Conservation (phyloP, 768 basidiomycete species). For the Lactarius deliciosus region DNA sequence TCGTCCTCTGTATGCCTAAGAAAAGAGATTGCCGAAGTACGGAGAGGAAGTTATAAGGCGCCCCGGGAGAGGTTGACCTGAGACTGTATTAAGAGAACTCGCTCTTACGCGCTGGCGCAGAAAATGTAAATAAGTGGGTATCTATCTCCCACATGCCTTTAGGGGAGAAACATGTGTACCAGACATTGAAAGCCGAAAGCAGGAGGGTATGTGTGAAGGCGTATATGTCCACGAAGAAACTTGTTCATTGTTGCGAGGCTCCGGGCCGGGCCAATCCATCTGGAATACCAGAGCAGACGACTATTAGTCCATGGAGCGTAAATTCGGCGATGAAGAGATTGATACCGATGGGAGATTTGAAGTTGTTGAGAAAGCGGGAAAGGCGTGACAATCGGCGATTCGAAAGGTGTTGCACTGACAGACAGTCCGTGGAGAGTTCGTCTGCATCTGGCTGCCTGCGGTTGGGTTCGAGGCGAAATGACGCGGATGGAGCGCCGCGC, state of each 20-base stretch:
- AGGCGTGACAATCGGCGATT: not conserved
- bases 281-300: not conserved
- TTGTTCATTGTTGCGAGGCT: not conserved
- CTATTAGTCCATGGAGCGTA: not conserved
- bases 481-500: not conserved
- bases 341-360: conserved; percentile 16
- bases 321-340: no score
- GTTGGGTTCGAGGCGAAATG: conserved; percentile 7
- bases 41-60: not conserved
- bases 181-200: not conserved
- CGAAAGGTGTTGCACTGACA: not conserved
- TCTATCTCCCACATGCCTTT: not conserved
- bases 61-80: not conserved
- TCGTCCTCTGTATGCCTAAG: not conserved
- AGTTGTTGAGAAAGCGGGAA: not conserved
- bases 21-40: not conserved
- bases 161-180: not conserved
- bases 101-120: not conserved
- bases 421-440: not conserved
- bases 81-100: not conserved
- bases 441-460: not conserved
- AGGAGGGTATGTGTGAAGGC: not conserved
- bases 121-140: not conserved
- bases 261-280: not conserved
- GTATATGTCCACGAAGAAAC: not conserved